Evolutionary conservation across 2,329 filamentous ascomycete genomes (phyloP), one percentile per base, ranked within the genome.

Genomic region (Fusarium sp.): DNA sequence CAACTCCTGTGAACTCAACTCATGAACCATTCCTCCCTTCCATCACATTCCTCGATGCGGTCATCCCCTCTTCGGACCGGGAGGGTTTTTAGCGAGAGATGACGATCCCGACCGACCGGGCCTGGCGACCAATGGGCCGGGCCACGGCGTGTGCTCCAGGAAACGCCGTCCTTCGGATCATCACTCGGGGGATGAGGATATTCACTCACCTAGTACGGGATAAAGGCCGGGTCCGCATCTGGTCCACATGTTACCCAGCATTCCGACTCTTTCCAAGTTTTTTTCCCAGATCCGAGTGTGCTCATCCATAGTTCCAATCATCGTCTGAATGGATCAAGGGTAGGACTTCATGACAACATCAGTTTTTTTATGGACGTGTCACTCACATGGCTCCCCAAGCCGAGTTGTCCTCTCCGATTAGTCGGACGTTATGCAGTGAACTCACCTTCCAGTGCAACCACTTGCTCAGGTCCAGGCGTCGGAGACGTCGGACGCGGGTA

Each of bases 91-190:
- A 57, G 47, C 32, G 25, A 35, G 38, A 56, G 45, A 60, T 37
- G 72, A 60, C 65, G 62, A 75, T 73, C 72, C 72, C 70, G 72
- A 67, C 72, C 57, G 66, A 54, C 56, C 70, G 69, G 72, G 57
- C 60, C 27, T 59, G 52, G 37, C 60, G n/a, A 40, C 56, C 54
- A 71, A 30, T 57, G 30, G 50, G 32, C 66, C 59, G 43, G 47
- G 47, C 60, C 43, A 66, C 35, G 60, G 65, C 58, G 59, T 52
- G 35, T 57, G 35, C 33, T 35, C 54, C 50, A 58, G 52, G 17
- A 58, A 64, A 50, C 60, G 68, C 54, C 57, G 27, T n/a, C 40
- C 50, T 30, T 64, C 70, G 70, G 60, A 43, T 71, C 35, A 68
- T 71, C 64, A 56, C 61, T 59, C 45, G 30, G 35, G 40, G 58